Evolutionary conservation across 441 rosid species (phyloP).

Genomic region (Hura crepitans): DNA sequence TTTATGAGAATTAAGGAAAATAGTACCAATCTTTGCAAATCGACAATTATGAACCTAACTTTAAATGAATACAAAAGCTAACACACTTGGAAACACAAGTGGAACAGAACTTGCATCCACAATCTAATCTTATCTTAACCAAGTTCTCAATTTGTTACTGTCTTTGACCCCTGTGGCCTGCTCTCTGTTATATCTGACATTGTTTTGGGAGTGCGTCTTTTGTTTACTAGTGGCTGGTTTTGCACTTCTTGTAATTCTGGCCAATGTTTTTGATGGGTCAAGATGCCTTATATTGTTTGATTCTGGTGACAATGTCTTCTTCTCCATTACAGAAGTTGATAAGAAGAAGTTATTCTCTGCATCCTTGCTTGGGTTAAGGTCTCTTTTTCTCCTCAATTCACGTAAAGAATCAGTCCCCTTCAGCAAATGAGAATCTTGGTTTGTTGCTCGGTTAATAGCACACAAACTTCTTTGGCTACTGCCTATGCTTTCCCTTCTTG

Average conservation of each 20-base stretch:
- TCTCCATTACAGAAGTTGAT: conserved; percentile 31
- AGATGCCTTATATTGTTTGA: conserved; percentile 25
- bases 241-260: conserved; percentile 32
- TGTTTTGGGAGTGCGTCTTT: conserved; percentile 15
- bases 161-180: conserved; percentile 19
- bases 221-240: conserved; percentile 21
- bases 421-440: conserved; percentile 29
- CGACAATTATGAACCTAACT: not conserved
- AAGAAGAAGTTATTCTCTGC: conserved; percentile 29
- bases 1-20: too few species aligned
- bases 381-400: conserved; percentile 36
- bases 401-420: conserved; percentile 38
- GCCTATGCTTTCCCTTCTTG: conserved; percentile 19
- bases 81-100: not conserved
- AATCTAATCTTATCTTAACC: conserved; percentile 30
- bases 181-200: conserved; percentile 23
- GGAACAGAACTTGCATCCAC: not conserved
- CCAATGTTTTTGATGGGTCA: conserved; percentile 33
- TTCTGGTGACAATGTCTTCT: conserved; percentile 25
- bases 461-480: conserved; percentile 25
- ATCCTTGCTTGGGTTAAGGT: conserved; percentile 31
- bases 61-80: not conserved
- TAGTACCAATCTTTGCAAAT: too few species aligned
- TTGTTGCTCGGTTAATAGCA: conserved; percentile 22
- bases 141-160: conserved; percentile 24